Conservation (phyloP, 139 green algal genomes). For the Edaphochlamys debaryana region DNA sequence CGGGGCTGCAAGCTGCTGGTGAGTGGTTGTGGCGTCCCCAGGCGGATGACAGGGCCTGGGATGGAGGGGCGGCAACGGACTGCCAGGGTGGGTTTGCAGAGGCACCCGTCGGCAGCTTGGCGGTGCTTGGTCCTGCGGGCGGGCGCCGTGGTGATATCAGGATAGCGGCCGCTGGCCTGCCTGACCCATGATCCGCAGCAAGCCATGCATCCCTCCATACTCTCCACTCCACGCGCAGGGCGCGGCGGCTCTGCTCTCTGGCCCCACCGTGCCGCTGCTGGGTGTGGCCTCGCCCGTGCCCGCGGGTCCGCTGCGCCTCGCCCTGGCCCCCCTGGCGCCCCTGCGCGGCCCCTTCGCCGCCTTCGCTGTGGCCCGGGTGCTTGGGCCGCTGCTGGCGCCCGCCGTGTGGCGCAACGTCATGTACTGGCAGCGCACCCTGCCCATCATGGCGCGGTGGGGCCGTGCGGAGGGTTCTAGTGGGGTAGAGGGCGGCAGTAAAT, state of each 20-base stretch:
- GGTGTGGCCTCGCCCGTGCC: background rate
- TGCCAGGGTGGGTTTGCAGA: too few species aligned
- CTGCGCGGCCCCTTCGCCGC: conserved; percentile 13
- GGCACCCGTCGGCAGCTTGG: too few species aligned
- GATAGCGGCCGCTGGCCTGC: background rate
- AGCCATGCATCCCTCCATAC: background rate
- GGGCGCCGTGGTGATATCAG: background rate
- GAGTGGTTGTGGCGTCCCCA: too few species aligned
- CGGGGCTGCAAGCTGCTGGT: conserved; percentile 7
- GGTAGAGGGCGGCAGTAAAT: background rate
- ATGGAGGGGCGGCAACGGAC: too few species aligned
- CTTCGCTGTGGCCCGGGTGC: conserved; percentile 18
- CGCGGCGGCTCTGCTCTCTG: background rate
- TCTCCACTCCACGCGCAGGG: background rate
- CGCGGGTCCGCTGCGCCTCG: background rate
- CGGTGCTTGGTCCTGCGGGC: too few species aligned
- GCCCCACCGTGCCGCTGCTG: background rate
- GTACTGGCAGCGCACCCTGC: conserved; percentile 52
- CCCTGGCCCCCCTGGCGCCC: conserved; percentile 15
- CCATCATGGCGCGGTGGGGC: conserved; percentile 25
- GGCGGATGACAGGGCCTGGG: too few species aligned
- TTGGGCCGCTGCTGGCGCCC: conserved; percentile 22
- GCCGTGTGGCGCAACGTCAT: conserved; percentile 35
- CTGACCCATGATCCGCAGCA: background rate
- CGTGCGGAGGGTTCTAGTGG: too few species aligned